A percentile compares a stretch with the other conserved stretches of the same genome.
Conservation (phyloP, 2,329 filamentous ascomycete species). For the Dactylella cylindrospora region DNA sequence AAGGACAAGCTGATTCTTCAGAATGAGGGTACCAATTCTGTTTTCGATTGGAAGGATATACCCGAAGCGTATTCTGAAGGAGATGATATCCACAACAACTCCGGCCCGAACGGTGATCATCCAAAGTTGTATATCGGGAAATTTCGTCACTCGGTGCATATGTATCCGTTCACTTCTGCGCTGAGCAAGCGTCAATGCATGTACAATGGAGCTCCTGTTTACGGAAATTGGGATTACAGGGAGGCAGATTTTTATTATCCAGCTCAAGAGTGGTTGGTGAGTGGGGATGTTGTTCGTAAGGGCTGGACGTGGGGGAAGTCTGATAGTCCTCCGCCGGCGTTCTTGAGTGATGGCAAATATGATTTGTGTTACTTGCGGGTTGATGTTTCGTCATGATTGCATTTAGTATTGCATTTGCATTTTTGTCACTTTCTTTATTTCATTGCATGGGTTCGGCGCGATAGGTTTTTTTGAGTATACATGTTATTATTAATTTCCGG, state of each 20-base stretch:
- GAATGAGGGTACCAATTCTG: conserved; percentile 27
- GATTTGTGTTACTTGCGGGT: conserved; percentile 41
- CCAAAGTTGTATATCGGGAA: conserved; percentile 39
- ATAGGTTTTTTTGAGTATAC: too few relatives aligned
- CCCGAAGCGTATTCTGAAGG: conserved; percentile 39
- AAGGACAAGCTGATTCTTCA: conserved; percentile 36
- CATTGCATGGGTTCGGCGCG: too few relatives aligned
- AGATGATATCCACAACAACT: conserved; percentile 28
- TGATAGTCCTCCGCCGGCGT: conserved; percentile 42
- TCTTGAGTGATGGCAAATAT: conserved; percentile 33
- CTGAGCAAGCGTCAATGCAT: conserved; percentile 31
- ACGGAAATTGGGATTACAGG: conserved; percentile 37
- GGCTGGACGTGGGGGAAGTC: conserved; percentile 37
- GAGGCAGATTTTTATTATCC: conserved; percentile 39
- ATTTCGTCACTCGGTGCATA: conserved; percentile 36
- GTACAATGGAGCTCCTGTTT: conserved; percentile 29
- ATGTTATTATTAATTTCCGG: too few relatives aligned
- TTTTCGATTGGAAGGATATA: conserved; percentile 24
- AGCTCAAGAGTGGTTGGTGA: conserved; percentile 38
- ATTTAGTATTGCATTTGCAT: neutral
- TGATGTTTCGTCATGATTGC: conserved; percentile 32
- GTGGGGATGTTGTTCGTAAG: conserved; percentile 26
- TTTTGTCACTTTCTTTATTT: neutral
- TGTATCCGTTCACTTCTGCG: conserved; percentile 20
- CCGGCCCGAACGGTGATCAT: conserved; percentile 35